Percentiles rank a stretch among this genome's conserved stretches.
phyloP scores from a whole-genome alignment of 2,329 filamentous ascomycete genomes.

The Colletotrichum orchidophilum region DNA sequence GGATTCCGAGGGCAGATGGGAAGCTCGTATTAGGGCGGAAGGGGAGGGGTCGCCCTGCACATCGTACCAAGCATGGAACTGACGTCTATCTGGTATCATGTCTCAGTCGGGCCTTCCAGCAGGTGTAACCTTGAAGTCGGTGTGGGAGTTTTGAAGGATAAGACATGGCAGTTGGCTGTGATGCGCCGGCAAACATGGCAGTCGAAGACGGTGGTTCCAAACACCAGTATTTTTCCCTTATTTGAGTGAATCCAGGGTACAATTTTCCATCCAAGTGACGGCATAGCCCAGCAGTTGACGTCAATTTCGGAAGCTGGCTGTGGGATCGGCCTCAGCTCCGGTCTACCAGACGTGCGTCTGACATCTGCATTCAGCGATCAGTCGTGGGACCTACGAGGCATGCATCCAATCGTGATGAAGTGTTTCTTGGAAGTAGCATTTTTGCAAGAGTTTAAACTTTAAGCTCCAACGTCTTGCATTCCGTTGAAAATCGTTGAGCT shows the following conservation, averaged over 20 bases:
- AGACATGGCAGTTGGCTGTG: neutral
- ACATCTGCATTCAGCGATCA: neutral
- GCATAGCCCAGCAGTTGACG: neutral
- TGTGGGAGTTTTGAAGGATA: neutral
- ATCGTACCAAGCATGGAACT: neutral
- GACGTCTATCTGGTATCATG: neutral
- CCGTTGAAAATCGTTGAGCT: neutral
- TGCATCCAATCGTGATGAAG: neutral
- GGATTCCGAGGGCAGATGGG: neutral
- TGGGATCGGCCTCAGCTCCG: neutral
- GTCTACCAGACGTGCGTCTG: neutral
- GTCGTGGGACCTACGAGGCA: too few relatives aligned
- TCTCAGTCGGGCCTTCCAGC: neutral
- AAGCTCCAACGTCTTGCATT: neutral
- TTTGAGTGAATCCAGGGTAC: neutral
- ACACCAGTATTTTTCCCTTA: neutral
- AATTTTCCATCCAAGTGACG: neutral
- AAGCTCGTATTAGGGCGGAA: constrained; percentile 1
- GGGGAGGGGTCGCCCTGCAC: neutral
- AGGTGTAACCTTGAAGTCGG: neutral
- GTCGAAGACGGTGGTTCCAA: neutral
- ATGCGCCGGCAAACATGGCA: neutral
- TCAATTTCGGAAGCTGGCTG: neutral
- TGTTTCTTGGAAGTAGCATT: neutral
- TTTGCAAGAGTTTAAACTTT: neutral